Evolutionary conservation across 305 asterid genomes (phyloP), one percentile per base, ranked within the genome.

Genomic region (Solanum hybrid): DNA sequence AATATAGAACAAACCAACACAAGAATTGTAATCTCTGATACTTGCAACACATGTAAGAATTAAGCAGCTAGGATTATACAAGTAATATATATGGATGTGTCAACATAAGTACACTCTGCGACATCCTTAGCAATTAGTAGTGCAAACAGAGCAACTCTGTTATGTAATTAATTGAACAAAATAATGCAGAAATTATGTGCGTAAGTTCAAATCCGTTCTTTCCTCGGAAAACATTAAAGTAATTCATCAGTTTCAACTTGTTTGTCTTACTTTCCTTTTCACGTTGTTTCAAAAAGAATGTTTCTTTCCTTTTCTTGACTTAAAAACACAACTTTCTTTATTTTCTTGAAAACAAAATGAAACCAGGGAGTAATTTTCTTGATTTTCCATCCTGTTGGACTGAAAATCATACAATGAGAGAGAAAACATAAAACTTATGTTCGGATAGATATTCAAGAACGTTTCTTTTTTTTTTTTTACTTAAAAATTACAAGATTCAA

Each of bases 201-300:
- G 5, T 3, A 37, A 6, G 12, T 13, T 9, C 17, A 80, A 80
- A 79, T 80, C 10, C 86, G 0, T 26, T 38, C 86, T 80, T 80
- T 38, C 35, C 7, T 24, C 7, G n/a, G 86, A 26, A 38, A 38
- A 38, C 4, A 80, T 38, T 24, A 80, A 80, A 78, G 22, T 26
- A 0, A 0, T 71, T 29, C 77, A 0, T 71, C 34, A 29, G 0
- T 26, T 69, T 24, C 77, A 71, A 71, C 0, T 69, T 69, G 2
- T 69, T 69, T 69, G 17, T 69, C 8, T 69, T 24, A 24, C 76
- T 10, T 69, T 69, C 17, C 2, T 69, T 66, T 24, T 66, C 0
- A 66, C 37, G 1, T 4, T 26, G 27, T 66, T 66, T 0, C 14
- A 66, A 66, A 66, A 64, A 4, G 27, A 64, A 64, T 22, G 27